A percentile compares a stretch with the other conserved stretches of the same genome.
phyloP scores from a whole-genome alignment of 345 rosid genomes.

The Linum tenue region DNA sequence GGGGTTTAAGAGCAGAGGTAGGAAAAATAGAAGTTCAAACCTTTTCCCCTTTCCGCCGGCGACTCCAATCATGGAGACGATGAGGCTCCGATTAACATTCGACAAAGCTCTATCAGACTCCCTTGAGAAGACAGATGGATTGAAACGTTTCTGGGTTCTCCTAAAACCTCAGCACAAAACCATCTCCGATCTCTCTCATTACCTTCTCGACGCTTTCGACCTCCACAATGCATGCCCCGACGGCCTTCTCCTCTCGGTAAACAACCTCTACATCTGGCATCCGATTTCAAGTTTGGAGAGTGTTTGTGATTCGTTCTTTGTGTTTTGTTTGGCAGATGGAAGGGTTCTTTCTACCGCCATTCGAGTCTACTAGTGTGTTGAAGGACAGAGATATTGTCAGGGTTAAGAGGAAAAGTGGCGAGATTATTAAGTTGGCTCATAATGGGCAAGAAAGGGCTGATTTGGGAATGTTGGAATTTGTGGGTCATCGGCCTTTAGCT shows the following conservation, averaged over 20 bases:
- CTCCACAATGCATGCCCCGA: constrained; percentile 53
- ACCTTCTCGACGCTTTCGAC: constrained; percentile 43
- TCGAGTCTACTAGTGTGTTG: constrained; percentile 66
- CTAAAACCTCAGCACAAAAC: constrained; percentile 59
- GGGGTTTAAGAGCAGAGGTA: neutral
- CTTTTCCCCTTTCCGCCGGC: neutral
- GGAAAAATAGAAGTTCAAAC: too few relatives aligned
- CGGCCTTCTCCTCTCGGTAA: constrained; percentile 70
- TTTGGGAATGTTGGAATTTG: constrained; percentile 28
- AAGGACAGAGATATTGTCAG: constrained; percentile 64
- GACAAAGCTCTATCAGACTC: constrained; percentile 43
- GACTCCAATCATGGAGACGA: constrained; percentile 18
- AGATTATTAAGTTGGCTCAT: constrained; percentile 14
- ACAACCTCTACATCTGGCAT: constrained; percentile 12
- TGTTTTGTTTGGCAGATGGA: constrained; percentile 62
- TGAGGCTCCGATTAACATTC: constrained; percentile 62
- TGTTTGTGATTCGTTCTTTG: neutral
- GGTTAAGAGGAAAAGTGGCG: constrained; percentile 45
- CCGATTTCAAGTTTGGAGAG: neutral
- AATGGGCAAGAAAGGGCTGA: constrained; percentile 12
- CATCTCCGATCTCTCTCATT: constrained; percentile 56
- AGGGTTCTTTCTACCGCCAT: constrained; percentile 76
- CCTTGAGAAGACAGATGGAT: constrained; percentile 44
- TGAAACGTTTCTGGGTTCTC: constrained; percentile 70
- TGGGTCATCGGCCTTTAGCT: constrained; percentile 26